These are phyloP conservation scores for Parathielavia hyrcaniae DNA, from an alignment of 495 filamentous ascomycete genomes.

Conservation along the genomic window DNA sequence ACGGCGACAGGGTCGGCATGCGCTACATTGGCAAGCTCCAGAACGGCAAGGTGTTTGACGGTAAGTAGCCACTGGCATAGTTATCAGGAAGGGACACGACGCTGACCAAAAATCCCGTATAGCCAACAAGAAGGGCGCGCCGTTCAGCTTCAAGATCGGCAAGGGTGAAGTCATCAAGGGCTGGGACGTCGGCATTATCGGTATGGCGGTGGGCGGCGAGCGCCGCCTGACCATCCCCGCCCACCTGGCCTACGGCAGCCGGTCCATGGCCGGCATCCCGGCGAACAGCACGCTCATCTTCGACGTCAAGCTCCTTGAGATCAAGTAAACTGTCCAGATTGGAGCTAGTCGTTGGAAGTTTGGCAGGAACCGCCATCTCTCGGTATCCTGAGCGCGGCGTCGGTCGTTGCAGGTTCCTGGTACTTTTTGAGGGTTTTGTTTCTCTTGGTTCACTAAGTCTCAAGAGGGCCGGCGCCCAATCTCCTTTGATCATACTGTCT, in stretches of 20 bases:
- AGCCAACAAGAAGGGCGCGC: slow-evolving; percentile 97
- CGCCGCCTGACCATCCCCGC: slow-evolving; percentile 84
- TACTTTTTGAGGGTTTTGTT: slow-evolving; percentile 17
- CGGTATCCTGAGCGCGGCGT: slow-evolving; percentile 16
- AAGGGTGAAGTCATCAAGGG: slow-evolving; percentile 96
- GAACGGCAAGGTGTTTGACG: slow-evolving; percentile 88
- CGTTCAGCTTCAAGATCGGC: slow-evolving; percentile 91
- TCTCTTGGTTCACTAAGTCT: slow-evolving; percentile 10
- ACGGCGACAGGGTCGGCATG: slow-evolving; percentile 79
- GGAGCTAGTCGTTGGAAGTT: not conserved
- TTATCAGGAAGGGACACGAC: slow-evolving; percentile 21
- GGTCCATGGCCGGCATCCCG: slow-evolving; percentile 72
- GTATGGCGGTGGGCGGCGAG: slow-evolving; percentile 90
- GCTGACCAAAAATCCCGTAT: slow-evolving; percentile 16
- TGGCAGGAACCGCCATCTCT: slow-evolving; percentile 9
- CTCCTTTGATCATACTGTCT: slow-evolving; percentile 15
- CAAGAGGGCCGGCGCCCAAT: slow-evolving; percentile 14
- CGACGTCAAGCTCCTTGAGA: slow-evolving; percentile 80
- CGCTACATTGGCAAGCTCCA: slow-evolving; percentile 95
- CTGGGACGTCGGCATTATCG: slow-evolving; percentile 89
- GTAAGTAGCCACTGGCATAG: slow-evolving; percentile 44
- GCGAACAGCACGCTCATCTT: slow-evolving; percentile 85
- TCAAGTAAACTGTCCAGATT: slow-evolving; percentile 41
- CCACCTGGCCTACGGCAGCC: slow-evolving; percentile 78
- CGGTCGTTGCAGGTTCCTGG: slow-evolving; percentile 5